These are phyloP conservation scores for Clavariopsis aquatica DNA, from an alignment of 495 filamentous ascomycete species.

Conservation along the genomic window DNA sequence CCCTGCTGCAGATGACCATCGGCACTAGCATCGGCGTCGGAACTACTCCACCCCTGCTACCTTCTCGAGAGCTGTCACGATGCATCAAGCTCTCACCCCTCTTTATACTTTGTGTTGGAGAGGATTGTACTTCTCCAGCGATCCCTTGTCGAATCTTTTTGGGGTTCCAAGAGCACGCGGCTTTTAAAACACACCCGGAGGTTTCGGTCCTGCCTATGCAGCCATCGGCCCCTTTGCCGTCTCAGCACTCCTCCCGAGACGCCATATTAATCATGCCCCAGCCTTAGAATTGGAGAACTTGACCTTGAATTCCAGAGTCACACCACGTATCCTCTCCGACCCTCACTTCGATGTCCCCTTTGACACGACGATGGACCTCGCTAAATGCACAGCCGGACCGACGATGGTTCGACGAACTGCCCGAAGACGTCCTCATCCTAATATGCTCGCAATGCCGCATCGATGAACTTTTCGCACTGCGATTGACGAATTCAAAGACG, in stretches of 20 bases:
- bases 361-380: conserved; percentile 3
- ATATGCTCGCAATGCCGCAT: conserved; percentile 27
- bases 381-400: background rate
- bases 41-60: too few relatives aligned
- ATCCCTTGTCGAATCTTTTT: background rate
- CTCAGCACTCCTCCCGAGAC: background rate
- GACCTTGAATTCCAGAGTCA: background rate
- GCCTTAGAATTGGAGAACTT: background rate
- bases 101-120: background rate
- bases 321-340: background rate
- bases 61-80: too few relatives aligned
- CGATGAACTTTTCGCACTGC: conserved; percentile 20
- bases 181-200: background rate
- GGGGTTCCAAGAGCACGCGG: background rate
- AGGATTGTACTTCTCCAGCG: background rate
- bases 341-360: background rate
- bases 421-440: conserved; percentile 34
- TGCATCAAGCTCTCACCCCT: background rate
- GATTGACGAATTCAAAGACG: conserved; percentile 18
- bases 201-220: background rate
- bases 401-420: conserved; percentile 20
- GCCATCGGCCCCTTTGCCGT: background rate
- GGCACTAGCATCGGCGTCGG: too few relatives aligned
- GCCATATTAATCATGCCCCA: conserved; percentile 1
- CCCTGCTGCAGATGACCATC: too few relatives aligned